A percentile compares a stretch with the other conserved stretches of the same genome.
Evolutionary conservation across 2,329 filamentous ascomycete genomes (phyloP).

Genomic region (Cadophora malorum): DNA sequence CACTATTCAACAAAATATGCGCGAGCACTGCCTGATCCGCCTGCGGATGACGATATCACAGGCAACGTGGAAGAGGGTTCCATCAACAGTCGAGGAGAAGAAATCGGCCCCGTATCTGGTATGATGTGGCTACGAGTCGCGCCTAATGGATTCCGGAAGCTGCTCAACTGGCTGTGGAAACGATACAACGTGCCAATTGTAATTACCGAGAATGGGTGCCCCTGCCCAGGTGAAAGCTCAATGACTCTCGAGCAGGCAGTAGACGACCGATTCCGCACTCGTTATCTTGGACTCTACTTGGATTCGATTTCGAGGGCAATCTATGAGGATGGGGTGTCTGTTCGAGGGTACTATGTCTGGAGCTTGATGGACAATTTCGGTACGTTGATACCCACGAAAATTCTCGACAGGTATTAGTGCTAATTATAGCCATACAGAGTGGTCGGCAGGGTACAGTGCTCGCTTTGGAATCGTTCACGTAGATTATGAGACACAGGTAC

Average conservation of each 20-base stretch:
- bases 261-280: conserved; percentile 47
- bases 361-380: conserved; percentile 46
- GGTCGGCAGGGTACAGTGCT: conserved; percentile 42
- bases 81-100: conserved; percentile 37
- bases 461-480: conserved; percentile 43
- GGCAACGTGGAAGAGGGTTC: conserved; percentile 40
- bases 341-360: conserved; percentile 47
- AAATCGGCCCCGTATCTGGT: conserved; percentile 38
- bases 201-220: conserved; percentile 45
- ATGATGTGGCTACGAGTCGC: conserved; percentile 31
- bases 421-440: conserved; percentile 32
- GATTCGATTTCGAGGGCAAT: conserved; percentile 47
- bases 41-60: conserved; percentile 38
- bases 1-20: conserved; percentile 43
- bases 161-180: conserved; percentile 39
- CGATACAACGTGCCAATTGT: conserved; percentile 40
- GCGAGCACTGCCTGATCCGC: conserved; percentile 34
- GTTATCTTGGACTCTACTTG: conserved; percentile 49
- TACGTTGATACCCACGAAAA: conserved; percentile 31
- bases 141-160: conserved; percentile 39
- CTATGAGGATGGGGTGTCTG: conserved; percentile 37
- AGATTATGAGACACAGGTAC: conserved; percentile 40
- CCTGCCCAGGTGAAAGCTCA: conserved; percentile 45
- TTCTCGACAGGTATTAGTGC: conserved; percentile 15
- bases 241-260: conserved; percentile 48